Conservation (phyloP, 2,329 filamentous ascomycete species). For the Didymella glomerata region DNA sequence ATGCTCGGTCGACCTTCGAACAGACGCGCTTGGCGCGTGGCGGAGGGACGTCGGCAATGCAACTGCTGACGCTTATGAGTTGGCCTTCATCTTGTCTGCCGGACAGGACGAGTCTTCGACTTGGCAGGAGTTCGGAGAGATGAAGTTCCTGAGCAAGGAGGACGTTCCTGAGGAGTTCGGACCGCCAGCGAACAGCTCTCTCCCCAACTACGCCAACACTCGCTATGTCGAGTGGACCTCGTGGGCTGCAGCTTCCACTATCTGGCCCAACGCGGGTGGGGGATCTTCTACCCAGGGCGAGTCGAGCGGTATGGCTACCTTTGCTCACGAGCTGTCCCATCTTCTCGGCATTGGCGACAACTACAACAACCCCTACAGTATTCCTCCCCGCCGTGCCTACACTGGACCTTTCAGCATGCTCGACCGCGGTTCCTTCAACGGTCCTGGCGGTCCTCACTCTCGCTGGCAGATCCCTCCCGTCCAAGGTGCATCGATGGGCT, state of each 20-base stretch:
- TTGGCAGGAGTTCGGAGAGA: constrained; percentile 66
- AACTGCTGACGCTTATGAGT: constrained; percentile 59
- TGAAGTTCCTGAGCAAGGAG: constrained; percentile 59
- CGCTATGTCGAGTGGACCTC: constrained; percentile 64
- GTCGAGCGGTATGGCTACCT: constrained; percentile 62
- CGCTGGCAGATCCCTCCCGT: constrained; percentile 63
- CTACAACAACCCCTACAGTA: constrained; percentile 63
- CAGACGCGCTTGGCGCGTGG: constrained; percentile 61
- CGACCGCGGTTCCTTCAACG: constrained; percentile 62
- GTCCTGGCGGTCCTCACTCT: constrained; percentile 62
- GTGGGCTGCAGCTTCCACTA: constrained; percentile 60
- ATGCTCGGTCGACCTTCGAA: constrained; percentile 60
- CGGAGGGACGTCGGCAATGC: constrained; percentile 61
- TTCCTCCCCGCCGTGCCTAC: constrained; percentile 58
- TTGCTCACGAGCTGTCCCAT: constrained; percentile 63
- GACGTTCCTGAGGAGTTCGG: constrained; percentile 61
- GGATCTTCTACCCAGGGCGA: constrained; percentile 64
- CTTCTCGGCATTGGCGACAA: constrained; percentile 63
- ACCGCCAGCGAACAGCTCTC: constrained; percentile 55
- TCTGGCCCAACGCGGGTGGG: constrained; percentile 64
- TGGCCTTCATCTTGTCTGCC: constrained; percentile 64
- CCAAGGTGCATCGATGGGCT: constrained; percentile 60
- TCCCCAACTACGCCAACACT: constrained; percentile 59
- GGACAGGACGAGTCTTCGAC: constrained; percentile 65
- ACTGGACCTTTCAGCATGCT: constrained; percentile 65